Base-by-base conservation (phyloP, 148 eudicot species). In the Nepenthes mirabilis region DNA sequence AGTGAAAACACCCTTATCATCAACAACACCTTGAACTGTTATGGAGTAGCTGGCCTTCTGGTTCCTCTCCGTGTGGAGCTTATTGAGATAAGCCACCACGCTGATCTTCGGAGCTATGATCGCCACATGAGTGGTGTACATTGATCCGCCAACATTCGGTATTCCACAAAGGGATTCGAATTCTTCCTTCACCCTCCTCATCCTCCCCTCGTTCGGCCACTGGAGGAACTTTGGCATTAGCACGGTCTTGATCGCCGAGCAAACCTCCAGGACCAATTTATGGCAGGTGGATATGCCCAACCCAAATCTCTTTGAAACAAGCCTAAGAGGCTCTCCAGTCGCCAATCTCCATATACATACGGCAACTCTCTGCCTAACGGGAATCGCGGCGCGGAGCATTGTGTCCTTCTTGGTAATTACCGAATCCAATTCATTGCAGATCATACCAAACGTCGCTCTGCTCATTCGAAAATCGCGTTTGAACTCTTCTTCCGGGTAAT, bases 231-330 rank as follows among this genome's bases (percentile, higher is more conserved):
- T 83, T 0, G 73, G 77, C 91, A 85, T 85, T 10, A 88, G 55
- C 0, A 77, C 75, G 1, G 47, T 47, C 47, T 68, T 79, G 1
- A 88, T 88, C 0, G 91, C 96, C 2, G 78, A 9, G 43, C 86
- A 85, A 2, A 88, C 96, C 49, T 88, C 91, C 0, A 85, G 71
- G 0, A 88, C 85, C 0, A 88, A 75, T 48, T 88, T 88, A 37
- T 85, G 96, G 49, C 96, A 88, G 13, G 96, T 88, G 1, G 91
- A 84, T 5, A 88, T 84, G 5, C 96, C 96, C 1, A 88, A 37
- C 0, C 96, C 96, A 64, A 88, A 88, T 11, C 80, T 73, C 37
- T 73, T 79, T 0, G 96, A 88, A 0, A 88, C 91, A 7, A 79
- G 75, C 8, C 91, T 72, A 7, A 88, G 82, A 2, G 96, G 84